A percentile compares a stretch with the other conserved stretches of the same genome.
Evolutionary conservation across 1,139 yeast species (phyloP).

Genomic region (Kodamaea suecica): DNA sequence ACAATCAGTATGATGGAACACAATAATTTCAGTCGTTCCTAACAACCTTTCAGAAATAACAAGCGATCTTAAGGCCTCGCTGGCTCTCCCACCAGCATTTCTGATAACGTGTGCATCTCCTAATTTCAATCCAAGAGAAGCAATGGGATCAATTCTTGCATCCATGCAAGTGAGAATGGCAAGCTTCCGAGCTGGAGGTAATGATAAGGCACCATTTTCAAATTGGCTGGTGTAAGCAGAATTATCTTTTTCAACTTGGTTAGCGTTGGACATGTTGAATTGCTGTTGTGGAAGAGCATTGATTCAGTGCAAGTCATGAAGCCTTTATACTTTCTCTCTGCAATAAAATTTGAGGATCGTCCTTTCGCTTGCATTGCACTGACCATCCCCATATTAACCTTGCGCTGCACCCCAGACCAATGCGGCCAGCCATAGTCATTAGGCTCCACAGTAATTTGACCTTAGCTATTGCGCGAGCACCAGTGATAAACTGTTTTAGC

Average conservation of each 20-base stretch:
- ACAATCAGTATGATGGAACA: slow-evolving; percentile 42
- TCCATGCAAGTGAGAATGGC: slow-evolving; percentile 45
- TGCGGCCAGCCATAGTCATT: no score
- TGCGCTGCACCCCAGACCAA: no score
- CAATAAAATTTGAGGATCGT: no score
- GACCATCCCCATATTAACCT: no score
- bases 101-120: slow-evolving; percentile 47
- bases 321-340: background rate
- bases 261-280: slow-evolving; percentile 13
- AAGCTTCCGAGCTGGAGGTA: slow-evolving; percentile 37
- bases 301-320: background rate
- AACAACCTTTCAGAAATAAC: slow-evolving; percentile 35
- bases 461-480: no score
- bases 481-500: no score
- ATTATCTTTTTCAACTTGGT: slow-evolving; percentile 24
- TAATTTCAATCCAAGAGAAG: slow-evolving; percentile 35
- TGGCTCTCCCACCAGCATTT: slow-evolving; percentile 45
- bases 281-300: background rate
- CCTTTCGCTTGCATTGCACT: no score
- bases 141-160: slow-evolving; percentile 44
- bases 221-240: slow-evolving; percentile 19
- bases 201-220: slow-evolving; percentile 25
- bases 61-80: slow-evolving; percentile 38
- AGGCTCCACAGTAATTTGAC: no score
- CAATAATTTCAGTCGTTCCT: slow-evolving; percentile 39